Conservation (phyloP, 2,329 filamentous ascomycete genomes). For the Hymenoscyphus salicellus region DNA sequence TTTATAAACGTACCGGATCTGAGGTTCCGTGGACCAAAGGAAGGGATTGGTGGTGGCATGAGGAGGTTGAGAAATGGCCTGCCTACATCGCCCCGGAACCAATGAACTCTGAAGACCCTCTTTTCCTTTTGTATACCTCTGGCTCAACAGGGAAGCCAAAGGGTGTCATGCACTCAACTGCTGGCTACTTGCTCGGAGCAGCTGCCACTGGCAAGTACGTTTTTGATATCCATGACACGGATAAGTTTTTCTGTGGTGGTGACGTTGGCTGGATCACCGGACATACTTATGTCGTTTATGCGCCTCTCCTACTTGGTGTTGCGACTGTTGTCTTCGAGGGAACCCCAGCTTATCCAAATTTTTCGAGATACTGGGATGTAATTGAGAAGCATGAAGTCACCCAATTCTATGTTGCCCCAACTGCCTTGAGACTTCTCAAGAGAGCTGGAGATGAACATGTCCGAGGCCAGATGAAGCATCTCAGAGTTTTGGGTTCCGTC, state of each 20-base stretch:
- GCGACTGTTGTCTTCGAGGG: constrained; percentile 97
- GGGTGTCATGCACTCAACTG: constrained; percentile 97
- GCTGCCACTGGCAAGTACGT: constrained; percentile 96
- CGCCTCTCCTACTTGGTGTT: constrained; percentile 86
- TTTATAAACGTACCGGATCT: constrained; percentile 92
- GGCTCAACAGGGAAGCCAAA: constrained; percentile 98
- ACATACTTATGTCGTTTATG: constrained; percentile 97
- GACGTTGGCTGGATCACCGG: constrained; percentile 99
- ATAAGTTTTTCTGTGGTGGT: constrained; percentile 95
- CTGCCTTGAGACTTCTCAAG: constrained; percentile 88
- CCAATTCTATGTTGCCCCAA: constrained; percentile 97
- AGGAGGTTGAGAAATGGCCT: constrained; percentile 96
- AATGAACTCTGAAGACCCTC: constrained; percentile 90
- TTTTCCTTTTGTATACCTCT: constrained; percentile 97
- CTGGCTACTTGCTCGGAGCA: constrained; percentile 88
- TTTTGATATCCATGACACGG: constrained; percentile 93
- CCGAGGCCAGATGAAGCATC: constrained; percentile 80
- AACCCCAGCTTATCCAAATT: constrained; percentile 94
- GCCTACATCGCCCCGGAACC: constrained; percentile 84
- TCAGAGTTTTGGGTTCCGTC: constrained; percentile 89
- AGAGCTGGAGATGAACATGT: constrained; percentile 92
- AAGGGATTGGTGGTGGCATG: constrained; percentile 96
- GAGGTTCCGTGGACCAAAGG: constrained; percentile 88
- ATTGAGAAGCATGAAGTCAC: constrained; percentile 93
- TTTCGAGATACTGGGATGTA: constrained; percentile 98